A percentile compares a stretch with the other conserved stretches of the same genome.
These are phyloP conservation scores for Fusarium subtropicale DNA, from an alignment of 2,329 filamentous ascomycete species.

Conservation along the genomic window DNA sequence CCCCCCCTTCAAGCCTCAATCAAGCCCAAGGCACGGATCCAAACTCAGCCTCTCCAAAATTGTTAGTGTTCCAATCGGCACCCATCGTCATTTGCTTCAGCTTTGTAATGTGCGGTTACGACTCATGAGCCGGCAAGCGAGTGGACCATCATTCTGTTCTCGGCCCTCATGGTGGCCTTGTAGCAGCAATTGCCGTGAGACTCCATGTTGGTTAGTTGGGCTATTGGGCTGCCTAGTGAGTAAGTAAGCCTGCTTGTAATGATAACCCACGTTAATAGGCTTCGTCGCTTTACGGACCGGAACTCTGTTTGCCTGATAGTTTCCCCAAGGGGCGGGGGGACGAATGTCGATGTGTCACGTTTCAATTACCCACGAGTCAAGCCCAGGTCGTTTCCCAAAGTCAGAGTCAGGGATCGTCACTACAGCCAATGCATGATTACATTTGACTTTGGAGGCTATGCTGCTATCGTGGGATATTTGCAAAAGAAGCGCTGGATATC, in stretches of 20 bases:
- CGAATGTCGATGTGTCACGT: slow-evolving; percentile 20
- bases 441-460: slow-evolving; percentile 18
- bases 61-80: not conserved
- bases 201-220: not conserved
- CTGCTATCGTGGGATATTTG: slow-evolving; percentile 14
- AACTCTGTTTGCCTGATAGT: slow-evolving; percentile 32
- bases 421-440: not conserved
- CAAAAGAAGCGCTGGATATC: slow-evolving; percentile 7
- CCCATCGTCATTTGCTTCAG: slow-evolving; percentile 10
- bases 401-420: slow-evolving; percentile 19
- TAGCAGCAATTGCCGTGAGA: slow-evolving; percentile 12
- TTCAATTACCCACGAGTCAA: slow-evolving; percentile 29
- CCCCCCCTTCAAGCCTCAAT: not conserved
- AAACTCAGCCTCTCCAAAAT: not conserved
- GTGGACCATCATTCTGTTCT: slow-evolving; percentile 25
- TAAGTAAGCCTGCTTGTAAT: slow-evolving; percentile 4
- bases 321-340: slow-evolving; percentile 1
- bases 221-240: not conserved
- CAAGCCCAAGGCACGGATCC: not conserved
- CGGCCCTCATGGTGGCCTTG: slow-evolving; percentile 13
- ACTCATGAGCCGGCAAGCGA: slow-evolving; percentile 32
- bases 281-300: slow-evolving; percentile 15
- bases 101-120: slow-evolving; percentile 8
- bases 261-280: not conserved
- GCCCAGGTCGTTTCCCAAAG: not conserved